Evolutionary conservation across 1,284 basidiomycete genomes (phyloP), one percentile per base, ranked within the genome.

Genomic region (Amylostereum areolatum): DNA sequence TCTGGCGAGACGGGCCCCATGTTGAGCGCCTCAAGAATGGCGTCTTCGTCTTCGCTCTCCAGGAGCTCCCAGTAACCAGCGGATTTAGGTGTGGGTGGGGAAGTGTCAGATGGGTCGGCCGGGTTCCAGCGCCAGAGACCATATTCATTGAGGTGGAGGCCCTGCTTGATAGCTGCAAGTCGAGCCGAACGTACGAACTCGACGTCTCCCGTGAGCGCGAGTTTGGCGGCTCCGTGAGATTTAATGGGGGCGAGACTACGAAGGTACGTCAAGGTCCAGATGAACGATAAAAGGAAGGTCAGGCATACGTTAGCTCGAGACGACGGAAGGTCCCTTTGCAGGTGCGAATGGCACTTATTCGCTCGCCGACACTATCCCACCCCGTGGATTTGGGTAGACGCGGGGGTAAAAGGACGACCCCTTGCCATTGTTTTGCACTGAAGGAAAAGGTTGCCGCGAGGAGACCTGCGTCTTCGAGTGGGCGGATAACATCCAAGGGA

Each of bases 131-230:
- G 57, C 64, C 64, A 66, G 11, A 66, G 55, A n/a, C 64, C 64
- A 41, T 53, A 64, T 43, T 66, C 64, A 45, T 65, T 60, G 5
- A 66, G 52, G 36, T 57, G 54, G 45, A 64, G 52, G 9, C 56
- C 57, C 24, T 51, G 49, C 34, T 50, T 48, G 5, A 18, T 44
- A 1, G 64, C 64, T 8, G 47, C 45, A 8, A 49, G 45, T 18
- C 57, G 59, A 10, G 57, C 46, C 25, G 54, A 47, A 32, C 53
- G 49, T 27, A 56, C 36, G 44, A 63, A 66, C 30, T 62, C 58
- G 2, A 43, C 48, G 48, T 65, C 64, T n/a, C 64, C 64, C 25
- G 64, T 66, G 18, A 58, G 46, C 25, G 56, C 48, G 45, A 66
- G 53, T 29, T 62, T 53, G 10, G 62, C 64, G 0, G 64, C 59